phyloP scores from a whole-genome alignment of 2,329 filamentous ascomycete genomes.

The Arthrobotrys sinensis region DNA sequence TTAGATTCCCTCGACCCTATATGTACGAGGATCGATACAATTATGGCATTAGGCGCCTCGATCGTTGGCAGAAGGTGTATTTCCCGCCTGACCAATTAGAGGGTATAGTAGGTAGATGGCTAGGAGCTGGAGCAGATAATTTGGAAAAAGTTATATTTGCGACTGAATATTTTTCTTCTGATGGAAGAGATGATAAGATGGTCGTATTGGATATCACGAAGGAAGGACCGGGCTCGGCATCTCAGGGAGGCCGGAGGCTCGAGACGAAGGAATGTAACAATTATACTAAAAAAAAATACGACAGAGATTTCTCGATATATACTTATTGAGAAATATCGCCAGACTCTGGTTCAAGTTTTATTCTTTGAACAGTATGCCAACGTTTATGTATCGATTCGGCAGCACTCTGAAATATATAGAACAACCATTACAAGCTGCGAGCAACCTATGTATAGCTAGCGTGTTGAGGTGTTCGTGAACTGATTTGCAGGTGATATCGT shows the following conservation, averaged over 20 bases:
- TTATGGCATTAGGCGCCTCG: not conserved
- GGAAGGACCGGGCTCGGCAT: no score
- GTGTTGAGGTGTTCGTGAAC: no score
- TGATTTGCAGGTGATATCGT: no score
- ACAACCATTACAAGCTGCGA: no score
- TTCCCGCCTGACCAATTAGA: not conserved
- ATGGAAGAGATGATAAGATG: not conserved
- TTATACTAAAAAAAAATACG: not conserved
- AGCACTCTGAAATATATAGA: no score
- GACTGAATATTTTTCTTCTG: not conserved
- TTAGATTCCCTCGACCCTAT: not conserved
- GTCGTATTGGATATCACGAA: not conserved
- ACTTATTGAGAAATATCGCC: not conserved
- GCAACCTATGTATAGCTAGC: no score
- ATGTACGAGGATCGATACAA: not conserved
- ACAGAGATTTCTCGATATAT: conserved; percentile 1
- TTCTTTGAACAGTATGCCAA: no score
- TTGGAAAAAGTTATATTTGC: conserved; percentile 1
- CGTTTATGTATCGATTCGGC: no score
- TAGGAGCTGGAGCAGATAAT: not conserved
- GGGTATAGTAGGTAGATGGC: not conserved
- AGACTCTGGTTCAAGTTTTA: no score
- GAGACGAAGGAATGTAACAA: not conserved
- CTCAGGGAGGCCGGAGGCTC: not conserved
- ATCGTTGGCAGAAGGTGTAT: not conserved